phyloP scores from a whole-genome alignment of 2,329 filamentous ascomycete genomes.

The Hymenoscyphus linearis region DNA sequence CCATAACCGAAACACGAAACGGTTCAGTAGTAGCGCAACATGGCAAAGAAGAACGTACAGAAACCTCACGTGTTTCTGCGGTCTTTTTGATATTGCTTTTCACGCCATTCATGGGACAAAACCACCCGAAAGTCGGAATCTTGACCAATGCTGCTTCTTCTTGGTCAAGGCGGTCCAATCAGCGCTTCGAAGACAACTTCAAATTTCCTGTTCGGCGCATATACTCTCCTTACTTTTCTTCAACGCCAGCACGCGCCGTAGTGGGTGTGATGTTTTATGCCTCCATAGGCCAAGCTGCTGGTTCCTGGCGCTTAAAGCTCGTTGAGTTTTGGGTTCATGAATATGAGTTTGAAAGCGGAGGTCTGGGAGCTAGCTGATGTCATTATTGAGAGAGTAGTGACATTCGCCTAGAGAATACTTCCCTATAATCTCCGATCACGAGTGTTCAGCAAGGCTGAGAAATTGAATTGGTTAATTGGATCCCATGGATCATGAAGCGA shows the following conservation, averaged over 20 bases:
- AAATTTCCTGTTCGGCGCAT: constrained; percentile 19
- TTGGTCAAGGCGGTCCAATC: constrained; percentile 13
- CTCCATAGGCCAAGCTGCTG: constrained; percentile 18
- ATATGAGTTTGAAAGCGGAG: neutral
- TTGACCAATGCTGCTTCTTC: neutral
- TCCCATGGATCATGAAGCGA: neutral
- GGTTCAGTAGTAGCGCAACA: neutral
- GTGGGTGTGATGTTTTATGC: constrained; percentile 20
- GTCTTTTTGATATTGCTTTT: constrained; percentile 2
- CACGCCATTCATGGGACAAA: constrained; percentile 3
- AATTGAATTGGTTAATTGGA: neutral
- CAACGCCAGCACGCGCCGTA: constrained; percentile 15
- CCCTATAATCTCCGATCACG: constrained; percentile 12
- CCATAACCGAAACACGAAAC: constrained; percentile 7
- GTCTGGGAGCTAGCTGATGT: constrained; percentile 6
- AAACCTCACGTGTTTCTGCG: constrained; percentile 2
- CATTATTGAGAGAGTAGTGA: constrained; percentile 3
- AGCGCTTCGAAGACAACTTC: constrained; percentile 11
- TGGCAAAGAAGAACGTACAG: neutral
- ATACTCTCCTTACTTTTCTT: constrained; percentile 5
- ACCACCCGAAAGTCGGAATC: constrained; percentile 7
- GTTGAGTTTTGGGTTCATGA: constrained; percentile 6
- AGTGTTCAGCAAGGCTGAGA: constrained; percentile 1
- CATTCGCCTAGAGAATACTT: constrained; percentile 1
- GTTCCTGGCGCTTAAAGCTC: constrained; percentile 24